Evolutionary conservation across 2,329 filamentous ascomycete species (phyloP).

Genomic region (Stenocarpella maydis): DNA sequence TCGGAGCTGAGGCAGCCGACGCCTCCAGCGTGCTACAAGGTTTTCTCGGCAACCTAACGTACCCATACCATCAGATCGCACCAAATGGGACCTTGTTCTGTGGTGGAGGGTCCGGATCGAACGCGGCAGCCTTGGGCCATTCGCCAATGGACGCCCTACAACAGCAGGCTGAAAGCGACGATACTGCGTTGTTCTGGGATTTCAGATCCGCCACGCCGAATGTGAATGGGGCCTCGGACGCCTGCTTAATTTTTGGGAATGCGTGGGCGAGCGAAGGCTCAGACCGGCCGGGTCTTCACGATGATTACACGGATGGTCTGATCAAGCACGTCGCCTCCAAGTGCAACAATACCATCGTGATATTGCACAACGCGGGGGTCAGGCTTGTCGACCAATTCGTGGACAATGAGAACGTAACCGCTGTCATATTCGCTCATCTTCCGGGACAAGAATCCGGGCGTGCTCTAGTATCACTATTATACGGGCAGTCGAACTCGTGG

Average conservation of each 20-base stretch:
- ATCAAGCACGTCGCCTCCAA: conserved; percentile 64
- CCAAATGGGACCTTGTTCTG: conserved; percentile 54
- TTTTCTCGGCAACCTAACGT: conserved; percentile 41
- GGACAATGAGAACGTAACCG: conserved; percentile 70
- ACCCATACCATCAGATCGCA: conserved; percentile 41
- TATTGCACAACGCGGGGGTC: conserved; percentile 71
- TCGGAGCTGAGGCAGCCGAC: conserved; percentile 51
- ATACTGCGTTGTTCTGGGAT: conserved; percentile 67
- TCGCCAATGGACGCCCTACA: conserved; percentile 65
- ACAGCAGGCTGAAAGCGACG: conserved; percentile 60
- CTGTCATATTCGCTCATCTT: conserved; percentile 69
- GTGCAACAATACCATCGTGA: conserved; percentile 70
- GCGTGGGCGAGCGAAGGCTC: conserved; percentile 77
- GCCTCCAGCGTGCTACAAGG: conserved; percentile 43
- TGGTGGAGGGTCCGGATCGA: conserved; percentile 55
- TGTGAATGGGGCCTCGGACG: conserved; percentile 61
- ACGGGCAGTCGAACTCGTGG: conserved; percentile 63
- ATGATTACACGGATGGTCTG: conserved; percentile 70
- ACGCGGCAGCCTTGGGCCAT: conserved; percentile 51
- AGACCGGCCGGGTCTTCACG: conserved; percentile 67
- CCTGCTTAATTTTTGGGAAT: conserved; percentile 75
- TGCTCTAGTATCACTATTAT: conserved; percentile 63
- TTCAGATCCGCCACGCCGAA: conserved; percentile 56
- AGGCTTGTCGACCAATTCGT: conserved; percentile 68
- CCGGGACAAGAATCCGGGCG: conserved; percentile 70